Evolutionary conservation across 2,329 filamentous ascomycete genomes (phyloP).

Genomic region (Pseudogymnoascus sp.): DNA sequence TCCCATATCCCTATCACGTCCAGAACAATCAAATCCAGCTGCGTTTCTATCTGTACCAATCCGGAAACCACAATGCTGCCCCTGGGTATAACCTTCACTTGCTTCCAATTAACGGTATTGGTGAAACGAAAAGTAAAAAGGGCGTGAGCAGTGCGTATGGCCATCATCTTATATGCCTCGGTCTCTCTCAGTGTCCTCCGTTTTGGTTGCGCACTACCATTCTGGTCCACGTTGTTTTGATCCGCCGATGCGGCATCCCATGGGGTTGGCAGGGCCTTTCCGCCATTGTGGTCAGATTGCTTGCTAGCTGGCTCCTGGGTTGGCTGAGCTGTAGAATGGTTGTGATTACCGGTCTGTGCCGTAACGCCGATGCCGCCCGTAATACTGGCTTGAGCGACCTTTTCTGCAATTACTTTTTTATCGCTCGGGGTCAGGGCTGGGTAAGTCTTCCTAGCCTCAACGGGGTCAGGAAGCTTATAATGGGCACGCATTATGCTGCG

Average conservation of each 20-base stretch:
- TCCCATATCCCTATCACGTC: slow-evolving; percentile 49
- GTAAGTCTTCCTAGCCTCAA: slow-evolving; percentile 14
- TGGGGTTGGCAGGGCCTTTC: slow-evolving; percentile 10
- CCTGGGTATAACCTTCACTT: slow-evolving; percentile 37
- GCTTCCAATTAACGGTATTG: slow-evolving; percentile 38
- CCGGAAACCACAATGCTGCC: slow-evolving; percentile 48
- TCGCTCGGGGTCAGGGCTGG: not conserved
- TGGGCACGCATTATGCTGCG: slow-evolving; percentile 39
- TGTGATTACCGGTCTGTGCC: not conserved
- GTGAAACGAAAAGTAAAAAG: slow-evolving; percentile 24
- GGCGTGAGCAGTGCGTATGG: slow-evolving; percentile 21
- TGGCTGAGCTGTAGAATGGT: not conserved
- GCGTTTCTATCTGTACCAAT: slow-evolving; percentile 43
- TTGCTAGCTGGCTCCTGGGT: not conserved
- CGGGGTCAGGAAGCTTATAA: slow-evolving; percentile 14
- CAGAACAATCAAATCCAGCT: slow-evolving; percentile 39
- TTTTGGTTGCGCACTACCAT: slow-evolving; percentile 1
- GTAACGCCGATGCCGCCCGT: not conserved
- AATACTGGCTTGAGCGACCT: not conserved
- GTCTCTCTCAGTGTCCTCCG: slow-evolving; percentile 9
- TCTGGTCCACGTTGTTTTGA: slow-evolving; percentile 11
- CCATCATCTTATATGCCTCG: slow-evolving; percentile 13
- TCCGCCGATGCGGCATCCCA: slow-evolving; percentile 10
- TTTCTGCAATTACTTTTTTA: not conserved
- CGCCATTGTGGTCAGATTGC: not conserved